These are phyloP conservation scores for Potentilla sterilis DNA, from an alignment of 306 rosid species.

Conservation along the genomic window DNA sequence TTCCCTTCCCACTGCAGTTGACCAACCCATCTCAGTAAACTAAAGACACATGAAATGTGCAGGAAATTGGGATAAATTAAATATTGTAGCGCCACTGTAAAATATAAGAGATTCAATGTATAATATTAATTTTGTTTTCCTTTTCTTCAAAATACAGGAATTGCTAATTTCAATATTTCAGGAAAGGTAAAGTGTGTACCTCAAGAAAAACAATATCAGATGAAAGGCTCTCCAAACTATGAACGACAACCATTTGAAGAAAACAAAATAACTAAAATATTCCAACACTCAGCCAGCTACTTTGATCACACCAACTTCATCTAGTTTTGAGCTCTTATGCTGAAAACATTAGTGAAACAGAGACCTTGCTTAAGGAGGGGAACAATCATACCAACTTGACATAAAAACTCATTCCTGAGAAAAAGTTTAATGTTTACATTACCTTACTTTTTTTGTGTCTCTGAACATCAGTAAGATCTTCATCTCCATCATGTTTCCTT, in stretches of 20 bases:
- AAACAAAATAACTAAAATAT: slow-evolving; percentile 47
- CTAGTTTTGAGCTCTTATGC: slow-evolving; percentile 90
- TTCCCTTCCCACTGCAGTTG: no score
- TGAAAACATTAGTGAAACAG: slow-evolving; percentile 38
- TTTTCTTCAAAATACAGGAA: not conserved
- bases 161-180: slow-evolving; percentile 5
- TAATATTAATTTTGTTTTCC: not conserved
- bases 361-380: slow-evolving; percentile 10
- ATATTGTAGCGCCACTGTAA: not conserved
- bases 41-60: not conserved
- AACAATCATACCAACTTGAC: slow-evolving; percentile 11
- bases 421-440: slow-evolving; percentile 36
- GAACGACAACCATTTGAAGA: slow-evolving; percentile 60
- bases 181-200: slow-evolving; percentile 51
- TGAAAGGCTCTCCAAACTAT: slow-evolving; percentile 58
- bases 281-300: slow-evolving; percentile 73
- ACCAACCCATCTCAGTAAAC: not conserved
- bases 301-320: slow-evolving; percentile 80
- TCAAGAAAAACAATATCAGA: slow-evolving; percentile 57
- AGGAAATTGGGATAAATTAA: not conserved
- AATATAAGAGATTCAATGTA: not conserved
- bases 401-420: not conserved
- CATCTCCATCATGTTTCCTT: slow-evolving; percentile 98
- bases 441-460: slow-evolving; percentile 99
- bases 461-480: slow-evolving; percentile 77